Percentiles rank a stretch among this genome's conserved stretches.
Evolutionary conservation across 352 stramenopile genomes (phyloP).

Genomic region (Phytophthora capsici): DNA sequence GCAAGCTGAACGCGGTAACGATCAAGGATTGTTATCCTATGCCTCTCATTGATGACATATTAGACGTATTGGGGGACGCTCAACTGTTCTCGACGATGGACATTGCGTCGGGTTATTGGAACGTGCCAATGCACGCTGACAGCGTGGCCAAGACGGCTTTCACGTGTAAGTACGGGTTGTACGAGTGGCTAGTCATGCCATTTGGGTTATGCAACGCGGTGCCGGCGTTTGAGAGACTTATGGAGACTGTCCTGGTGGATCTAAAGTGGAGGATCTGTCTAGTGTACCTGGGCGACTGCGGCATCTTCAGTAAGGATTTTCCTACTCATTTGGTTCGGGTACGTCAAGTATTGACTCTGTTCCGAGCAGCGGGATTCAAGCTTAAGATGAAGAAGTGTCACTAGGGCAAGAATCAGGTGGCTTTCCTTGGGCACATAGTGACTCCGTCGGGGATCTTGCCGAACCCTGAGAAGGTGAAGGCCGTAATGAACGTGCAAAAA

Average conservation of each 20-base stretch:
- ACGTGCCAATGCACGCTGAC: background rate
- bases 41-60: constrained; percentile 2
- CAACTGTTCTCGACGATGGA: background rate
- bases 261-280: constrained; percentile 6
- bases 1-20: constrained; percentile 2
- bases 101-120: too few relatives aligned
- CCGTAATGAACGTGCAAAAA: constrained; percentile 2
- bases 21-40: constrained; percentile 15
- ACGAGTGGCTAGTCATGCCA: background rate
- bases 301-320: constrained; percentile 2
- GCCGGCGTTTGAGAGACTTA: background rate
- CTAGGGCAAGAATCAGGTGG: constrained; percentile 5
- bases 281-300: constrained; percentile 7
- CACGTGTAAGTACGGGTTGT: background rate
- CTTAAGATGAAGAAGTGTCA: constrained; percentile 20
- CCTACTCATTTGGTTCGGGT: constrained; percentile 1
- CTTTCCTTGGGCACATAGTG: constrained; percentile 11
- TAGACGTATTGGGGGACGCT: background rate
- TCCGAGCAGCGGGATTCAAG: background rate
- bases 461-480: constrained; percentile 15
- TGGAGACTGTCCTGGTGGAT: constrained; percentile 6
- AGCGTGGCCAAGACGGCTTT: constrained; percentile 9
- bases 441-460: constrained; percentile 1
- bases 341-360: background rate
- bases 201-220: constrained; percentile 7